Evolutionary conservation across 345 rosid species (phyloP).

Genomic region (Aethionema arabicum): DNA sequence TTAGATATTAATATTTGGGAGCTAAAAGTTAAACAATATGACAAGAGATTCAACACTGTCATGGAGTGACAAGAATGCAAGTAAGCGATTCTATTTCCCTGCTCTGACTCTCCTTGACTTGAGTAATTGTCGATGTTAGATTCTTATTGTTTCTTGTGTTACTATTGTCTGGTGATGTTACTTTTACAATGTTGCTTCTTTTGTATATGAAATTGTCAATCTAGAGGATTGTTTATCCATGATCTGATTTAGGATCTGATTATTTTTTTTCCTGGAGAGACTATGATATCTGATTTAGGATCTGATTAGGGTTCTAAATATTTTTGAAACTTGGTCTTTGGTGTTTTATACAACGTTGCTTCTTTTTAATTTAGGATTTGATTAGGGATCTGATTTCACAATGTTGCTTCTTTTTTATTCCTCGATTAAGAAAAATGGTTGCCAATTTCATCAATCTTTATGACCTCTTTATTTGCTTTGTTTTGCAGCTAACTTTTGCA

Average conservation of each 20-base stretch:
- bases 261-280: not conserved
- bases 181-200: not conserved
- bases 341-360: too few relatives aligned
- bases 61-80: conserved; percentile 97
- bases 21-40: too few relatives aligned
- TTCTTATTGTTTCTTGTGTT: too few relatives aligned
- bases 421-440: too few relatives aligned
- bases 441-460: not conserved
- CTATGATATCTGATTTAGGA: too few relatives aligned
- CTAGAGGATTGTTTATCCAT: too few relatives aligned
- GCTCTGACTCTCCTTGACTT: not conserved
- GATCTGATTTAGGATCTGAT: not conserved
- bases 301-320: not conserved
- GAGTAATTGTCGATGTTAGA: not conserved
- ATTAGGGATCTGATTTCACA: too few relatives aligned
- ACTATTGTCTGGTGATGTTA: not conserved
- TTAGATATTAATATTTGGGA: too few relatives aligned
- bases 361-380: too few relatives aligned
- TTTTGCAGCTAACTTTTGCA: conserved; percentile 82
- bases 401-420: too few relatives aligned
- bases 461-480: conserved; percentile 16
- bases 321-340: conserved; percentile 1
- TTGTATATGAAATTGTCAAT: not conserved
- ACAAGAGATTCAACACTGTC: conserved; percentile 37
- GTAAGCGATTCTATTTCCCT: conserved; percentile 39